Percentiles rank a stretch among this genome's conserved stretches.
Evolutionary conservation across 2,329 filamentous ascomycete species (phyloP).

Genomic region (Colletotrichum cereale): DNA sequence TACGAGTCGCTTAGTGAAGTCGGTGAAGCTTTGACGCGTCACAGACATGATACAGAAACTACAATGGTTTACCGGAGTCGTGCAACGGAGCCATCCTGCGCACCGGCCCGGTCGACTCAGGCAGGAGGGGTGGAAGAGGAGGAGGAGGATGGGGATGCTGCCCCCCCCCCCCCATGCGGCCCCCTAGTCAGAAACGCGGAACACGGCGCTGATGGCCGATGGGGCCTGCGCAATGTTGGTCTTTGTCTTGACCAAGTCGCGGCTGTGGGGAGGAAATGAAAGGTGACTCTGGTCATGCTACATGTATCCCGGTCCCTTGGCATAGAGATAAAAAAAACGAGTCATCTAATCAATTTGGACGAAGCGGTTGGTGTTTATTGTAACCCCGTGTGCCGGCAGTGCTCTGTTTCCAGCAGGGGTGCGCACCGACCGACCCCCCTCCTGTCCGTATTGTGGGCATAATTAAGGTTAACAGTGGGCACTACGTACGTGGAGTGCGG

Average conservation of each 20-base stretch:
- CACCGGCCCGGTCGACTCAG: background rate
- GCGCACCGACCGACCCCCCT: background rate
- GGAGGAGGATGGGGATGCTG: no score
- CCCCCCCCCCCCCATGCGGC: no score
- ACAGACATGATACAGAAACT: background rate
- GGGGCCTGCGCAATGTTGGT: no score
- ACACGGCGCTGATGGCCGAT: background rate
- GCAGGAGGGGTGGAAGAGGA: background rate
- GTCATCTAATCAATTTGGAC: background rate
- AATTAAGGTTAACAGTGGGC: background rate
- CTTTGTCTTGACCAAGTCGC: background rate
- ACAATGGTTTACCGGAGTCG: background rate
- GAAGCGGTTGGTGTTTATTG: background rate
- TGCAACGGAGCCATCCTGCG: background rate
- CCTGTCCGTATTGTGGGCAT: background rate
- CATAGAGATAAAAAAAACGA: background rate
- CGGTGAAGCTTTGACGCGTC: background rate
- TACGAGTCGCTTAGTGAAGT: background rate
- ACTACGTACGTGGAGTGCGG: background rate
- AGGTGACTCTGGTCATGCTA: background rate
- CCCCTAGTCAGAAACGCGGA: background rate
- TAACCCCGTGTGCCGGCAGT: background rate
- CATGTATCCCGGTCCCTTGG: background rate
- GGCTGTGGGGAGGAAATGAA: background rate
- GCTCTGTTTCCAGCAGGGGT: no score